These are phyloP conservation scores for Liquidambar formosana DNA, from an alignment of 164 flowering plant species.

Conservation along the genomic window DNA sequence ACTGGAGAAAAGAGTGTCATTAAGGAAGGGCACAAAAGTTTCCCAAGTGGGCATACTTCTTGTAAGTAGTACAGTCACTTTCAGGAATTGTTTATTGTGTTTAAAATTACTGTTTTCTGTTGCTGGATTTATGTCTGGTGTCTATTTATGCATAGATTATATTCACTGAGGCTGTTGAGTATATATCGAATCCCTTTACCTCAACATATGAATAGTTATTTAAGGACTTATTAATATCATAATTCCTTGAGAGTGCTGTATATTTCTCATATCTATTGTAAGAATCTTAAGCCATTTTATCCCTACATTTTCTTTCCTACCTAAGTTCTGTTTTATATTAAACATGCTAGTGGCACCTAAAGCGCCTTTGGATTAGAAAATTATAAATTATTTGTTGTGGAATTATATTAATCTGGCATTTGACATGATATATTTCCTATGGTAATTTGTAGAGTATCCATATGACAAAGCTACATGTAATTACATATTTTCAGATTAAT, in stretches of 20 bases:
- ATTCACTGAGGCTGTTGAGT: not conserved
- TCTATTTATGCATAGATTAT: not conserved
- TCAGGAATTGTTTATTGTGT: not conserved
- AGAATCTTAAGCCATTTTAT: not conserved
- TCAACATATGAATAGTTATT: not conserved
- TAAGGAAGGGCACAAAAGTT: conserved; percentile 91
- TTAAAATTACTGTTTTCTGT: not conserved
- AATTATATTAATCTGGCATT: too few species aligned
- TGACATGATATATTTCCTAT: too few species aligned
- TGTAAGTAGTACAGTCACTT: conserved; percentile 44
- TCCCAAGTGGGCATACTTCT: conserved; percentile 95
- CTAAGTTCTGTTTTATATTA: not conserved
- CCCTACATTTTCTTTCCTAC: not conserved
- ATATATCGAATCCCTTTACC: not conserved
- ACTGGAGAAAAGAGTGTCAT: conserved; percentile 60
- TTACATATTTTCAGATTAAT: too few species aligned
- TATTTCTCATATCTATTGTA: not conserved
- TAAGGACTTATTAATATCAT: too few species aligned
- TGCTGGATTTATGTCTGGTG: conserved; percentile 7
- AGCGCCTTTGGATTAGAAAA: not conserved
- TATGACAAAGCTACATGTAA: too few species aligned
- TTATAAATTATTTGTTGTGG: not conserved
- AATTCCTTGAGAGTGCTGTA: too few species aligned
- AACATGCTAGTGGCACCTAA: not conserved
- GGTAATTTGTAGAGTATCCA: too few species aligned